Evolutionary conservation across 176 grass and related monocot genomes (phyloP), one percentile per base, ranked within the genome.

Genomic region (Themeda triandra): DNA sequence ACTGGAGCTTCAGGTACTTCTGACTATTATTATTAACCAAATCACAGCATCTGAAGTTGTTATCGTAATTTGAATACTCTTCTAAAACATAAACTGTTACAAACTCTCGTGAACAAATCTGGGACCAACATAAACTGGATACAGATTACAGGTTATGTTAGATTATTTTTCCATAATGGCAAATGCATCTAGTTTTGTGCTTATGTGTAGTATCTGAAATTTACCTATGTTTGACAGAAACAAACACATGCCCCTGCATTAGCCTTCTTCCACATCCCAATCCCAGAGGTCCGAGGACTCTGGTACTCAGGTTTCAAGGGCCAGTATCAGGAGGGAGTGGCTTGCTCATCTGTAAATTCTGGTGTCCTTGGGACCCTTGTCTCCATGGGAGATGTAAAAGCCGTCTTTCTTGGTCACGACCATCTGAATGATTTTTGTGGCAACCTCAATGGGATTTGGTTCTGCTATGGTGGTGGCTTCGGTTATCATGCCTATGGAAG

Each of bases 351-450:
- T 23, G 75, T 98, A 45, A 94, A 98, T 36, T 95, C 87, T 66
- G 91, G 93, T 63, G 80, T 92, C 67, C 86, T 98, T 69, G 79
- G 12, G 19, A 83, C 91, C 21, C 77, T 95, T 2, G 35, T 73
- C 63, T 85, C 89, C 32, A 90, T 98, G 78, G 89, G 96, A 83
- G 93, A 95, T 83, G 93, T 98, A 42, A 98, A 95, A 78, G 81
- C 85, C 2, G 96, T 98, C 24, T 94, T 98, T 69, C 75, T 98
- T 33, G 96, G 93, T n/a, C 96, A 98, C 74, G 96, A 98, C 39
- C 96, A 98, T 85, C 85, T 98, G 24, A 95, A 98, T 75, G 93
- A 98, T 62, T 98, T 98, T 83, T 98, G 91, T 44, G 96, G 96
- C 5, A 67, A 85, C 71, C 76, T 93, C 30, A 66, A 72, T 2